Evolutionary conservation across 2,329 filamentous ascomycete genomes (phyloP), one percentile per base, ranked within the genome.

Genomic region (Arthrobotrys megalospora): DNA sequence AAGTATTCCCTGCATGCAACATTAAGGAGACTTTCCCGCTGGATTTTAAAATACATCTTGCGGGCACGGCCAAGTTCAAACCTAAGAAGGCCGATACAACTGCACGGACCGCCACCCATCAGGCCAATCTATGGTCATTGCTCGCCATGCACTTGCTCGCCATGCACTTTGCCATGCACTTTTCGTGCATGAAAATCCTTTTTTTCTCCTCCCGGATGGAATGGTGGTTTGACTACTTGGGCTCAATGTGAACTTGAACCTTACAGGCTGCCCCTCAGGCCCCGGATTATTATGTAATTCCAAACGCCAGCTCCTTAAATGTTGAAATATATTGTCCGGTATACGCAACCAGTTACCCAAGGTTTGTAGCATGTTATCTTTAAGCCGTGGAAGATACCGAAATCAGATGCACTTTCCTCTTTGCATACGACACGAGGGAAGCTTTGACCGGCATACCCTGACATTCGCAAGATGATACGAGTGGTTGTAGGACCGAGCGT

Each of bases 41-140:
- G 38, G 21, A 58, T 65, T 66, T 66, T 65, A 73, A 66, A 73
- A 73, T 55, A 16, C n/a, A 24, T 11, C 24, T 60, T 64, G 8
- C 5, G 52, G 66, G 28, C 14, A 41, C 38, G 28, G 52, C 8
- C 64, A 53, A 32, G 41, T 6, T 41, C 24, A 38, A 14, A 38
- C 52, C 38, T 53, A 24, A 21, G 14, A 50, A 45, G 45, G 24
- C 55, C 58, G 48, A 52, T 53, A 41, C 45, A 10, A 58, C 48
- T 48, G 60, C 69, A 73, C 69, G 38, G 69, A 73, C 69, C 69
- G 48, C 69, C 48, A 41, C 48, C 36, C 60, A 53, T 66, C 60
- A 70, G 52, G 32, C n/a, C 66, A 62, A 38, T 53, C 50, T 58
- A 43, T 66, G 32, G 63, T 12, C 63, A 66, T 32, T 21, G 63